Base-by-base conservation (phyloP, 768 basidiomycete species). In the Termitomyces sp. region DNA sequence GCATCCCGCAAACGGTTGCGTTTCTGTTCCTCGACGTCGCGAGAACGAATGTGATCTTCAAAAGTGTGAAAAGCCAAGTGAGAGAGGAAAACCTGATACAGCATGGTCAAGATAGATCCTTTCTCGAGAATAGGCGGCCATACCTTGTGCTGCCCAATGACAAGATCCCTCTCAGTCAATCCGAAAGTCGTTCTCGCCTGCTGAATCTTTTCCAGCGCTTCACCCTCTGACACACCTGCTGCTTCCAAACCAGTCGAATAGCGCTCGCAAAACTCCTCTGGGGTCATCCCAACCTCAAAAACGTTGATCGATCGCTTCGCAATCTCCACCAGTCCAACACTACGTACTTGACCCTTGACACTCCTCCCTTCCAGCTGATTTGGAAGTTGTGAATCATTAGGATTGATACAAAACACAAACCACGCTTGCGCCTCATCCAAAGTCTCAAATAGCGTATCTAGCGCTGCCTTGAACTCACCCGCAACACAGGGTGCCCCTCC, bases 381-480 rank as follows among this genome's bases (percentile, higher is more conserved):
- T 40, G 95, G 94, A 20, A 98, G 74, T 67, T 96, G 96, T 26
- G 92, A 87, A 73, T 98, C 94, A 68, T 98, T 99, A 4, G 95
- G 94, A 69, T 90, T 94, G 64, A 98, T 73, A 66, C 94, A 97
- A 72, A 96, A 92, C 18, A 97, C 80, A 64, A 86, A 89, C 94
- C 94, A 98, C 2, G 84, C 75, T 73, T 94, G 90, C 16, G 92
- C 90, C 64, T 97, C 95, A 54, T 89, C 86, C 26, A 98, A 76
- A 1, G 93, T 94, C 62, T 89, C 84, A 63, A 98, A 90, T 16
- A 97, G 79, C 0, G 87, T 89, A 66, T 94, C 88, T 51, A 97
- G 73, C 5, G 94, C 91, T 0, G 86, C 73, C 64, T 85, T 84
- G 79, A 97, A 93, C 71, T 95, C 92, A 54, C 94, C 91, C 1